A percentile compares a stretch with the other conserved stretches of the same genome.
phyloP scores from a whole-genome alignment of 257 asterid species.

The Cynanchum wilfordii region DNA sequence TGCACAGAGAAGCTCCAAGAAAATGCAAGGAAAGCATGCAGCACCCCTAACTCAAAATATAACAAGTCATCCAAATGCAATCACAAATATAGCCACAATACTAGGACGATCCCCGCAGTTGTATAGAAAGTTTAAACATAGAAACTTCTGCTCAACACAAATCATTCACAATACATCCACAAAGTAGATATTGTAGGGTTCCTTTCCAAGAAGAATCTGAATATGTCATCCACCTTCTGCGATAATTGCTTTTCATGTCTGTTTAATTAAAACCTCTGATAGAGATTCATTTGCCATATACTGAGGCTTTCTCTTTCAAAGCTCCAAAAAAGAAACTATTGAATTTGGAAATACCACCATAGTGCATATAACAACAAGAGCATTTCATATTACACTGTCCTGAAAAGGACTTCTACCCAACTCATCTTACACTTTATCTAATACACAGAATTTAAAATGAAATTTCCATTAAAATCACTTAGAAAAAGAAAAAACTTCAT shows the following conservation, averaged over 20 bases:
- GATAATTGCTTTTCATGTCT: constrained; percentile 14
- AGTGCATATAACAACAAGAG: neutral
- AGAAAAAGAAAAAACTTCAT: neutral
- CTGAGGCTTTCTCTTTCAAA: constrained; percentile 19
- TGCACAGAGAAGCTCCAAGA: constrained; percentile 17
- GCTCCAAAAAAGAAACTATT: neutral
- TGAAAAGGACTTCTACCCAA: constrained; percentile 6
- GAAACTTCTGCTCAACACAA: neutral
- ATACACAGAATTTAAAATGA: neutral
- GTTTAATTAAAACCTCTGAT: constrained; percentile 6
- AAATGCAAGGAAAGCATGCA: constrained; percentile 8
- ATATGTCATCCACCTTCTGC: neutral
- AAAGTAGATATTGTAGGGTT: constrained; percentile 1
- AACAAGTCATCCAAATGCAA: constrained; percentile 7
- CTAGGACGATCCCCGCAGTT: neutral
- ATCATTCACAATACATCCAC: neutral
- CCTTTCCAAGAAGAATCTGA: constrained; percentile 14
- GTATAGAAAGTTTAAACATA: neutral
- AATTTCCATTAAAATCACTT: neutral
- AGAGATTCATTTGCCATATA: constrained; percentile 10
- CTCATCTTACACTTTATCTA: neutral
- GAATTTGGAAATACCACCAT: neutral
- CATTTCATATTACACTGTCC: neutral
- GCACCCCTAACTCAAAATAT: neutral
- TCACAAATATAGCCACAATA: constrained; percentile 4